Base-by-base conservation (phyloP, 2,329 filamentous ascomycete genomes). In the Colletotrichum navitas region DNA sequence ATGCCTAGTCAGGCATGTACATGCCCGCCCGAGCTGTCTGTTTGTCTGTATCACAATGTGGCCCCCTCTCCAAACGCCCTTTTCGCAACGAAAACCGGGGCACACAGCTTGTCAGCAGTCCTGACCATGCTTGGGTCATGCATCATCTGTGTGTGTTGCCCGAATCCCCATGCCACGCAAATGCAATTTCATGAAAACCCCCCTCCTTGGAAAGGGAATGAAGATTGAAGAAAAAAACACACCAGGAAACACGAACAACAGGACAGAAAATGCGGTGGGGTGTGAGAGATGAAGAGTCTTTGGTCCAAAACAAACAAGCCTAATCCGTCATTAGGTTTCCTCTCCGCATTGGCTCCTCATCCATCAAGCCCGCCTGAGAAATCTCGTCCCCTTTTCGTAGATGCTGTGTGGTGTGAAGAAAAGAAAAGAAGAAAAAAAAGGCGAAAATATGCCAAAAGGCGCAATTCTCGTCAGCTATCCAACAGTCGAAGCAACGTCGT, bases 171-270 rank as follows among this genome's bases (percentile, higher is more conserved):
- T 70, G 60, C 70, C 29, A 72, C 65, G 66, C 66, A 72, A 72
- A 72, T 72, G 66, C 66, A 72, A 43, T 66, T 66, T 68, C 66
- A 41, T 72, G 65, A 63, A 59, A 69, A 51, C 36, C 29, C n/a
- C 41, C 18, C 26, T 55, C 34, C 29, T 45, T 21, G 41, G 39
- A 65, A 43, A 26, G 52, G 36, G 14, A 45, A 55, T 24, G 47
- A 41, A 49, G 16, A 47, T 12, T 16, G 14, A 5, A 39, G 1
- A 56, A 16, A 41, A 3, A 16, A 41, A 41, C 12, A 56, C 34
- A 52, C 26, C 66, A 47, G 26, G 6, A 47, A 52, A 24, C 45
- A 18, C 45, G 45, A 47, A 24, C 21, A 66, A 52, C 54, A 45
- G 47, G 49, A 58, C 49, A 52, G 39, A 52, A 68, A 24, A 62